Conservation (phyloP, 768 basidiomycete genomes). For the Dacryopinax spathularia region DNA sequence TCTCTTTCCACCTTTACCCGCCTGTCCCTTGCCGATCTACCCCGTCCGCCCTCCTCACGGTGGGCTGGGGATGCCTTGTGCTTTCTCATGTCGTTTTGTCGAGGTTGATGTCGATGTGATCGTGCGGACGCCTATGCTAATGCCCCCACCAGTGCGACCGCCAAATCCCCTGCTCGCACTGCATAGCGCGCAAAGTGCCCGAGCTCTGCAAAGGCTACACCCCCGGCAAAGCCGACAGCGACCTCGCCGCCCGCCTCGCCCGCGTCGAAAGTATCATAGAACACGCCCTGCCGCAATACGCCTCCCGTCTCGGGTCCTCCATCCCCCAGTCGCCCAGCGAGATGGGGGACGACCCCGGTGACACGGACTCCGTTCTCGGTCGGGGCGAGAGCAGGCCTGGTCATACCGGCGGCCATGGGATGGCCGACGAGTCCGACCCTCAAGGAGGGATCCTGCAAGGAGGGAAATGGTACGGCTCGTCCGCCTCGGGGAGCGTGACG, state of each 20-base stretch:
- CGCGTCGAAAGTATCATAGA: constrained; percentile 74
- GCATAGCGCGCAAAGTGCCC: constrained; percentile 71
- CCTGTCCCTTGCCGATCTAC: too few relatives aligned
- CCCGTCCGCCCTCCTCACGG: too few relatives aligned
- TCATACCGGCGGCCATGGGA: constrained; percentile 56
- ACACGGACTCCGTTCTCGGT: constrained; percentile 5
- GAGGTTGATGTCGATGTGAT: too few relatives aligned
- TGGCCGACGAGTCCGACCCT: constrained; percentile 61
- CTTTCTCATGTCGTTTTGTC: too few relatives aligned
- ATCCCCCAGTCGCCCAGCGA: constrained; percentile 2
- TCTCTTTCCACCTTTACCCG: too few relatives aligned
- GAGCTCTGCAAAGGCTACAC: constrained; percentile 81
- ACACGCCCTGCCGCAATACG: constrained; percentile 61
- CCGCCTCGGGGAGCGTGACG: constrained; percentile 70
- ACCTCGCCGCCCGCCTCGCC: constrained; percentile 55
- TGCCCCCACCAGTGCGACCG: constrained; percentile 86
- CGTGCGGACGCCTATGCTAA: too few relatives aligned
- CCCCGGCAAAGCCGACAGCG: constrained; percentile 64
- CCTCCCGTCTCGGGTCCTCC: constrained; percentile 16
- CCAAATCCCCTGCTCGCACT: constrained; percentile 63
- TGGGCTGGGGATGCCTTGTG: too few relatives aligned
- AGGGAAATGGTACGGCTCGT: constrained; percentile 75
- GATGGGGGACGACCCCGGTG: constrained; percentile 6
- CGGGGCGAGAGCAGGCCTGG: constrained; percentile 38
- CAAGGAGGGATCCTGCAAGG: constrained; percentile 65